Base-by-base conservation (phyloP, 106 monocot species). In the Triglochin maritima region DNA sequence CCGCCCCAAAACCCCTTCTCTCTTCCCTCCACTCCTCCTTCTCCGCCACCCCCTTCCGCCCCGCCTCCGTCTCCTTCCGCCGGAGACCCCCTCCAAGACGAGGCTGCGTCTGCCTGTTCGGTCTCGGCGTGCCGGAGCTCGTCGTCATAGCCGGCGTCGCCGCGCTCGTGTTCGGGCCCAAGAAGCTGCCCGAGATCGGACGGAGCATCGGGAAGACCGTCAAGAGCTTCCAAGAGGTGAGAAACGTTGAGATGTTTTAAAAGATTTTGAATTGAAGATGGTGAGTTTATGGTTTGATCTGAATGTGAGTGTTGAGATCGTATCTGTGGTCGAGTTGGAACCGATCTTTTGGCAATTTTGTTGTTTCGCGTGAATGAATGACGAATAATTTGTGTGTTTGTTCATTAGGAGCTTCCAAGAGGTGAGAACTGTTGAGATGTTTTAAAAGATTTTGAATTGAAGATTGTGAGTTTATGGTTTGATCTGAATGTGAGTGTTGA, bases 61-160 rank as follows among this genome's bases (percentile, higher is more conserved):
- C 54, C 55, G 64, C 4, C 7, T 4, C 4, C 47, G 57, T 7
- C 3, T 17, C 17, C 7, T 49, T 8, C 4, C 52, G 52, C 46
- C 42, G 49, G 7, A 59, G 44, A 50, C 13, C 29, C 16, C 70
- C 4, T 45, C 57, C 17, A 51, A 59, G 50, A 67, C 49, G 59
- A 3, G 71, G 56, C 41, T 69, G 74, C 49, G 69, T 77, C 46
- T 98, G 96, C 65, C 54, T 98, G 11, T 98, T 98, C 53, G 96
- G 96, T 2, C 86, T 98, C 47, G 96, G 96, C 50, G 91, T 86
- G 3, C 96, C 96, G 15, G 96, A 98, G 88, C 79, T 98, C 48
- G 96, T 58, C 2, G 96, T 98, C 7, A 98, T 98, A 55, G 96
- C 96, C 6, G 96, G 96, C 7, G 96, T 98, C 44, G 96, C 88